Percentiles rank a stretch among this genome's conserved stretches.
Evolutionary conservation across 2,329 filamentous ascomycete species (phyloP).

Genomic region (Apiospora sp.): DNA sequence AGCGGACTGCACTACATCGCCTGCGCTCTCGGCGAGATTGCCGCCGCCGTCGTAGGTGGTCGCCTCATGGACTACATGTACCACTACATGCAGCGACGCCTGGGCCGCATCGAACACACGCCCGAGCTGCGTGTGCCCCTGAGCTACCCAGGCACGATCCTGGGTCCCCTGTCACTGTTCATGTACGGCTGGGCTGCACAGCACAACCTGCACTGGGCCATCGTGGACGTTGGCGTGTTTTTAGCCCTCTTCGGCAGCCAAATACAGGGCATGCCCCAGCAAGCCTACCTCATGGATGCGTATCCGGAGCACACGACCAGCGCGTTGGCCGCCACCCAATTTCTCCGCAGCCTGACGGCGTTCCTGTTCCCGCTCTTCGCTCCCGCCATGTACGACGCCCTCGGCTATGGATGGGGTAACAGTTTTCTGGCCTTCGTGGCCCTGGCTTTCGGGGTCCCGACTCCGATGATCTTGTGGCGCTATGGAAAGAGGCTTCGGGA

Average conservation of each 20-base stretch:
- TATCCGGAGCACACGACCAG: conserved; percentile 57
- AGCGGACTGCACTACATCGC: conserved; percentile 72
- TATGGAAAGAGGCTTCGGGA: conserved; percentile 49
- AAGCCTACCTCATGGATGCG: conserved; percentile 52
- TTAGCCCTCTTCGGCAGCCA: conserved; percentile 45
- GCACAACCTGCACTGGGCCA: conserved; percentile 46
- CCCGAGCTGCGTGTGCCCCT: conserved; percentile 72
- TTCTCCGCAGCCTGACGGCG: conserved; percentile 53
- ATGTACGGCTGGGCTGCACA: conserved; percentile 55
- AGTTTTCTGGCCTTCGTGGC: conserved; percentile 51
- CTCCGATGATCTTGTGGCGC: conserved; percentile 53
- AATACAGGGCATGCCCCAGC: conserved; percentile 39
- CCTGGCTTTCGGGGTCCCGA: conserved; percentile 51
- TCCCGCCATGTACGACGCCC: conserved; percentile 46
- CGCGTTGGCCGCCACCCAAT: conserved; percentile 55
- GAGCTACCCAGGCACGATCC: conserved; percentile 58
- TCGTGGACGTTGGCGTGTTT: conserved; percentile 47
- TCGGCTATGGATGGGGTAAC: conserved; percentile 53
- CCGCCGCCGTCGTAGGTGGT: conserved; percentile 58
- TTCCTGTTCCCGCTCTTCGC: conserved; percentile 60
- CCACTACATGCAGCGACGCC: conserved; percentile 28
- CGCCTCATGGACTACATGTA: conserved; percentile 52
- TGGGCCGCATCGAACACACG: conserved; percentile 31
- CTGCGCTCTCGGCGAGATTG: conserved; percentile 67
- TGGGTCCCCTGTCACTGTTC: conserved; percentile 49